Evolutionary conservation across 1,284 basidiomycete species (phyloP).

Genomic region (Rhodotorula glutinis): DNA sequence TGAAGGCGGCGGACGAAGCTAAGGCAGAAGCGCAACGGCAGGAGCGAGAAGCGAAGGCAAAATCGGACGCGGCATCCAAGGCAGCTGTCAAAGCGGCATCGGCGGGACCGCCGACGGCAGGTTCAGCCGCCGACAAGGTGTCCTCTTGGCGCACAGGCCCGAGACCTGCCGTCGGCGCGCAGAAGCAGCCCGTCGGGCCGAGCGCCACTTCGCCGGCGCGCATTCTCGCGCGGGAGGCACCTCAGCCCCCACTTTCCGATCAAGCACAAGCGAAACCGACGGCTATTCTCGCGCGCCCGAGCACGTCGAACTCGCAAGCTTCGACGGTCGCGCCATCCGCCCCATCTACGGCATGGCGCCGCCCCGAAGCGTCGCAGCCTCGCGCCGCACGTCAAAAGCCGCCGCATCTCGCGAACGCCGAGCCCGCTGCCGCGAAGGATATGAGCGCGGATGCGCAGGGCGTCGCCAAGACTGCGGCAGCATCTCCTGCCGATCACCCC

Average conservation of each 20-base stretch:
- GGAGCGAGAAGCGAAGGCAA: not conserved
- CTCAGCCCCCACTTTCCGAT: not conserved
- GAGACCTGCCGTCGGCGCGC: conserved; percentile 8
- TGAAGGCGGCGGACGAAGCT: conserved; percentile 44
- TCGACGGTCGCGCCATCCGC: not conserved
- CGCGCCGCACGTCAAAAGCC: conserved; percentile 13
- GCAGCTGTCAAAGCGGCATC: not conserved
- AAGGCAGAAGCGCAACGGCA: conserved; percentile 2
- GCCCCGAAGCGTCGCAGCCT: not conserved
- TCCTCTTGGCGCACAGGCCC: conserved; percentile 25
- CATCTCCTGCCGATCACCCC: not conserved
- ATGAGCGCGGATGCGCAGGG: not conserved
- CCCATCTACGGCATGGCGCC: conserved; percentile 17
- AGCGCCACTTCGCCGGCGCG: conserved; percentile 7
- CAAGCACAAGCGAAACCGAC: not conserved
- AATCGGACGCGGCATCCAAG: not conserved
- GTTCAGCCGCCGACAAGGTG: not conserved
- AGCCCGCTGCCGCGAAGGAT: not conserved
- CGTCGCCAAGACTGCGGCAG: not conserved
- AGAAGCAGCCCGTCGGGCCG: not conserved
- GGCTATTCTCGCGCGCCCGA: not conserved
- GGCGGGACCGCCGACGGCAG: not conserved
- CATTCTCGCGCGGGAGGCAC: conserved; percentile 20
- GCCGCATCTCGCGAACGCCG: conserved; percentile 29
- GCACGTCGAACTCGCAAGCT: not conserved